A percentile compares a stretch with the other conserved stretches of the same genome.
Evolutionary conservation across 805 yeast genomes (phyloP).

Genomic region (Starmerella geochares): DNA sequence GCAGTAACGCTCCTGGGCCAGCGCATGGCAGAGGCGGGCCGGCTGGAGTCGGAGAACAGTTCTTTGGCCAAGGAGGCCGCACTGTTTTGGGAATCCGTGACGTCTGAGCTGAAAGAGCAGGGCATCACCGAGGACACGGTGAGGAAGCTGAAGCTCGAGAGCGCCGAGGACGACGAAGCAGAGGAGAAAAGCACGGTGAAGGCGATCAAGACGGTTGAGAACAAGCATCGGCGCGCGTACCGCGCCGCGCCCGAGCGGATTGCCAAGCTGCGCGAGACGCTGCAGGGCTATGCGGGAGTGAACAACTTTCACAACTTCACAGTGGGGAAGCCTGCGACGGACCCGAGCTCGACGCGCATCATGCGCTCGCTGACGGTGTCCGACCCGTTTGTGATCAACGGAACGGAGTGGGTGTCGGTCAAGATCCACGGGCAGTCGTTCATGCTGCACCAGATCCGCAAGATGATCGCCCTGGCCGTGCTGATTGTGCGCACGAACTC

Average conservation of each 20-base stretch:
- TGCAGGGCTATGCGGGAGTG: constrained; percentile 68
- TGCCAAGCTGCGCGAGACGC: constrained; percentile 51
- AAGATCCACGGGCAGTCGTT: constrained; percentile 97
- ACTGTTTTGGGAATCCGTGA: constrained; percentile 57
- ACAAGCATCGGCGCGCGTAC: constrained; percentile 54
- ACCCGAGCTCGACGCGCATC: constrained; percentile 72
- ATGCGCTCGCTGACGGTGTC: constrained; percentile 72
- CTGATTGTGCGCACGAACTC: constrained; percentile 77
- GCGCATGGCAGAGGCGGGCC: constrained; percentile 26
- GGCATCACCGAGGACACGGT: constrained; percentile 15
- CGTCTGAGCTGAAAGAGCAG: constrained; percentile 13
- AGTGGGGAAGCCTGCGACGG: constrained; percentile 68
- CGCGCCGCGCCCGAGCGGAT: constrained; percentile 57
- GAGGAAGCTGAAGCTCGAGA: constrained; percentile 10
- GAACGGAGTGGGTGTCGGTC: constrained; percentile 91
- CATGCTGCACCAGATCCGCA: constrained; percentile 95
- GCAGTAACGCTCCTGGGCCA: constrained; percentile 58
- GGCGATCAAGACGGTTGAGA: constrained; percentile 53
- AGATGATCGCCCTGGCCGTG: constrained; percentile 94
- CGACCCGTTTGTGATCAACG: constrained; percentile 83
- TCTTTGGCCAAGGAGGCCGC: constrained; percentile 58
- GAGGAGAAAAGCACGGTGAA: constrained; percentile 32
- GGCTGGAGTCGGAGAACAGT: constrained; percentile 47
- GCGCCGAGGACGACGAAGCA: constrained; percentile 28
- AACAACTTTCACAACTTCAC: constrained; percentile 91